Percentiles rank a stretch among this genome's conserved stretches.
Conservation (phyloP, 1,139 yeast genomes). For the Komagataea norvegica region DNA sequence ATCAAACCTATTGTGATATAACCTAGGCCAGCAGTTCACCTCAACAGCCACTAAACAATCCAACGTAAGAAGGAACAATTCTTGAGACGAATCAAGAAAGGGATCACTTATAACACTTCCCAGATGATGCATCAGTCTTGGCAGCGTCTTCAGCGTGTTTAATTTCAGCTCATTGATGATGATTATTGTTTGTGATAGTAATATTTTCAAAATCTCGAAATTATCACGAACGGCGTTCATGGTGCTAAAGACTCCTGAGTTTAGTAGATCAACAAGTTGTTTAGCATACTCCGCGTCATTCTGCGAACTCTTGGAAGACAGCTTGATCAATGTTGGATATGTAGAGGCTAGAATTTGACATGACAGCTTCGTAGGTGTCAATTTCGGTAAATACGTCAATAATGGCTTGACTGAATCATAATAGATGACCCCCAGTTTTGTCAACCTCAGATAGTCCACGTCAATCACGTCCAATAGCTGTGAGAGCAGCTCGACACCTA, state of each 20-base stretch:
- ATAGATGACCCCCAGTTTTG: conserved; percentile 44
- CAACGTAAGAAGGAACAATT: conserved; percentile 18
- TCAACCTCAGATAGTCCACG: conserved; percentile 27
- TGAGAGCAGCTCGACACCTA: conserved; percentile 38
- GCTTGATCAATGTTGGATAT: conserved; percentile 21
- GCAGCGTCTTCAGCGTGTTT: conserved; percentile 15
- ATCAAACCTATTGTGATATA: conserved; percentile 30
- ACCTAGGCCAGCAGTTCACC: conserved; percentile 31
- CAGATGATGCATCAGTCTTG: conserved; percentile 24
- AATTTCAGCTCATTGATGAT: conserved; percentile 14
- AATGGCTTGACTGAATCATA: conserved; percentile 38
- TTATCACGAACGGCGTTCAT: conserved; percentile 20
- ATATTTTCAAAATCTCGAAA: conserved; percentile 10
- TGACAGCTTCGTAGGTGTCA: conserved; percentile 33
- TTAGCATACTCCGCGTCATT: background rate
- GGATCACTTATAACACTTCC: conserved; percentile 23
- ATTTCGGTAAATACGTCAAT: conserved; percentile 43
- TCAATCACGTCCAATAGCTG: conserved; percentile 27
- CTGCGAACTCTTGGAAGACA: conserved; percentile 12
- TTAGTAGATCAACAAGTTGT: conserved; percentile 16
- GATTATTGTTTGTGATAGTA: conserved; percentile 11
- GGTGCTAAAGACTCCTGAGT: conserved; percentile 18
- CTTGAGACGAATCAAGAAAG: conserved; percentile 16
- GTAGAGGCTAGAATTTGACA: conserved; percentile 18
- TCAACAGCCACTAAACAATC: conserved; percentile 23